These are phyloP conservation scores for Colletotrichum gloeosporioides DNA, from an alignment of 2,329 filamentous ascomycete genomes.

Conservation along the genomic window DNA sequence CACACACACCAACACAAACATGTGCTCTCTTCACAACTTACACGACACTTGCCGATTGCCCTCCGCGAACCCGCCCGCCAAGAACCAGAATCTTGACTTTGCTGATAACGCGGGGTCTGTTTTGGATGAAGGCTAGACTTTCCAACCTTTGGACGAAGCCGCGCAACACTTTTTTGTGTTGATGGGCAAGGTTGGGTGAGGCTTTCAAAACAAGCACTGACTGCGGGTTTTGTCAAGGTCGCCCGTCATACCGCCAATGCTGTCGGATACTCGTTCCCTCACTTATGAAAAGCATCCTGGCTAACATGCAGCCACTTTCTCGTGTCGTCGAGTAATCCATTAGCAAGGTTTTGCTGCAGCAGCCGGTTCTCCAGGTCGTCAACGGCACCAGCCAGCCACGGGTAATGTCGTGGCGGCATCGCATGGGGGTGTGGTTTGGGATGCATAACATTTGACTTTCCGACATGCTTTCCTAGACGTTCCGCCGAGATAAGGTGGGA, in stretches of 20 bases:
- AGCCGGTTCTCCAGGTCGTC: not conserved
- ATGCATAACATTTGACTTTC: slow-evolving; percentile 1
- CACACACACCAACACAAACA: not conserved
- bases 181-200: not conserved
- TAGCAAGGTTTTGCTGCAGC: not conserved
- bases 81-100: slow-evolving; percentile 2
- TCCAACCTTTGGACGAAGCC: slow-evolving; percentile 1
- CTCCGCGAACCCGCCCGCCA: not conserved
- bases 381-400: not conserved
- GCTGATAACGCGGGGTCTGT: slow-evolving; percentile 18
- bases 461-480: not conserved
- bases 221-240: not conserved
- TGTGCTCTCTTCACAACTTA: not conserved
- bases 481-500: not conserved
- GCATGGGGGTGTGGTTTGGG: not conserved
- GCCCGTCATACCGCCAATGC: not conserved
- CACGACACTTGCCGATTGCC: not conserved
- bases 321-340: not conserved
- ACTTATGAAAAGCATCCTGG: not conserved
- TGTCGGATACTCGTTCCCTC: not conserved
- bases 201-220: not conserved
- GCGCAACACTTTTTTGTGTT: not conserved
- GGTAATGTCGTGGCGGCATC: not conserved
- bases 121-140: slow-evolving; percentile 12
- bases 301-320: not conserved